phyloP scores from a whole-genome alignment of 768 basidiomycete species.

The Nidularia pulvinata region DNA sequence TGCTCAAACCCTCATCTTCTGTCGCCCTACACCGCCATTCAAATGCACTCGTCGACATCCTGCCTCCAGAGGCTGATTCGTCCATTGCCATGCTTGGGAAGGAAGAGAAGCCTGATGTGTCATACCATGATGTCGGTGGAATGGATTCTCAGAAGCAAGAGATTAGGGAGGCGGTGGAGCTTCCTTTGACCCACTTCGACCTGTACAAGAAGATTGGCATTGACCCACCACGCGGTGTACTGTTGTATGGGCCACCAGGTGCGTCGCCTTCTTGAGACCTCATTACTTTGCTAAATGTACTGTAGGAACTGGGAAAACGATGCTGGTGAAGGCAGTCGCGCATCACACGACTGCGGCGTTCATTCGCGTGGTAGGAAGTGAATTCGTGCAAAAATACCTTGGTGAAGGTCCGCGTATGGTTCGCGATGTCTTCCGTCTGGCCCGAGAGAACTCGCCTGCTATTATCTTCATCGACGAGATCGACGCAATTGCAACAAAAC shows the following conservation, averaged over 20 bases:
- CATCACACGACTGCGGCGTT: conserved; percentile 97
- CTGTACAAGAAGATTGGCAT: conserved; percentile 99
- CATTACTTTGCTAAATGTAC: not conserved
- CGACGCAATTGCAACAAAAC: conserved; percentile 99
- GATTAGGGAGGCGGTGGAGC: conserved; percentile 96
- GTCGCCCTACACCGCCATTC: conserved; percentile 99
- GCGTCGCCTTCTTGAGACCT: conserved; percentile 8
- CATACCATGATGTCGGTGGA: conserved; percentile 94
- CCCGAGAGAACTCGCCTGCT: conserved; percentile 94
- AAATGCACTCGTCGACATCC: conserved; percentile 96
- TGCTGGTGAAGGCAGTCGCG: conserved; percentile 99
- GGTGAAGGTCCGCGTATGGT: conserved; percentile 99
- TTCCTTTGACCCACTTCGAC: conserved; percentile 96
- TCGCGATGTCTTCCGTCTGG: conserved; percentile 97
- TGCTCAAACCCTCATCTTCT: conserved; percentile 95
- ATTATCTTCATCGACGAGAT: conserved; percentile 99
- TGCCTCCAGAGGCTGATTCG: conserved; percentile 98
- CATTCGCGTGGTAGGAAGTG: conserved; percentile 97
- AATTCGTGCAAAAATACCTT: conserved; percentile 99
- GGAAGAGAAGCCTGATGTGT: conserved; percentile 94
- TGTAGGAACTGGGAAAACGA: conserved; percentile 95
- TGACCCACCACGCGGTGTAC: conserved; percentile 95
- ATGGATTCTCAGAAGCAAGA: conserved; percentile 99
- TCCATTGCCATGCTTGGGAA: conserved; percentile 93
- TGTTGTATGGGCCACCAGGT: conserved; percentile 98